Percentiles rank a stretch among this genome's conserved stretches.
Conservation (phyloP, 208 protist genomes). For the Phytomonas francai region DNA sequence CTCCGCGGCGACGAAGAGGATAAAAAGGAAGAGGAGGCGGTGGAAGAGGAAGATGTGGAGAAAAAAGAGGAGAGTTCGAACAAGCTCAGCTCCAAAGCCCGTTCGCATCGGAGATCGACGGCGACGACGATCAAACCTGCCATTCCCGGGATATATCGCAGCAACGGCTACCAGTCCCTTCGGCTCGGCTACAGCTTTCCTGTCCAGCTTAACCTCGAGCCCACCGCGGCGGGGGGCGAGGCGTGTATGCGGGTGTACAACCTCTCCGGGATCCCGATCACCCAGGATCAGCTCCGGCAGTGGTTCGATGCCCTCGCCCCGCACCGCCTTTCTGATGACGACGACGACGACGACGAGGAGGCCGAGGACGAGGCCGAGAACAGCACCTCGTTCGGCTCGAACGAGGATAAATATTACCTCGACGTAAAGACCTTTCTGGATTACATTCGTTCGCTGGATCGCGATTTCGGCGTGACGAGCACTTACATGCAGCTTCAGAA, state of each 20-base stretch:
- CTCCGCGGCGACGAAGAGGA: slow-evolving; percentile 13
- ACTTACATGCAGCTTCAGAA: slow-evolving; percentile 32
- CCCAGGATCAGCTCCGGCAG: slow-evolving; percentile 42
- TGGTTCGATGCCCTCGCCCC: slow-evolving; percentile 64
- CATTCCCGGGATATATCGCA: slow-evolving; percentile 28
- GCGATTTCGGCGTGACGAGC: slow-evolving; percentile 45
- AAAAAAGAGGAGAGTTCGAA: too few relatives aligned
- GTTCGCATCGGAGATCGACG: background rate
- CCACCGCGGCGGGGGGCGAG: slow-evolving; percentile 17
- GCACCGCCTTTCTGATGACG: slow-evolving; percentile 20
- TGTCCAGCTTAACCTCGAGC: slow-evolving; percentile 20
- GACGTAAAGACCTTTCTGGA: slow-evolving; percentile 19
- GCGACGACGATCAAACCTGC: too few relatives aligned
- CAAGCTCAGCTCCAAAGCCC: background rate
- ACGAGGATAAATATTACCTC: too few relatives aligned
- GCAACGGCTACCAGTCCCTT: slow-evolving; percentile 63
- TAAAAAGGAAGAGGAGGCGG: background rate
- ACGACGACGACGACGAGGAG: slow-evolving; percentile 16
- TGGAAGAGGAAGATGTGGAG: background rate
- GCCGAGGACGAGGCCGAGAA: too few relatives aligned
- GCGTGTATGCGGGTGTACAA: slow-evolving; percentile 31
- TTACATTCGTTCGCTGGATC: slow-evolving; percentile 43
- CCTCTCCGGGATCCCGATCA: slow-evolving; percentile 50
- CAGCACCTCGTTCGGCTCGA: too few relatives aligned
- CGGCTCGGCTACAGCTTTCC: slow-evolving; percentile 51